These are phyloP conservation scores for Fusarium palustre DNA, from an alignment of 2,329 filamentous ascomycete species.

Conservation along the genomic window DNA sequence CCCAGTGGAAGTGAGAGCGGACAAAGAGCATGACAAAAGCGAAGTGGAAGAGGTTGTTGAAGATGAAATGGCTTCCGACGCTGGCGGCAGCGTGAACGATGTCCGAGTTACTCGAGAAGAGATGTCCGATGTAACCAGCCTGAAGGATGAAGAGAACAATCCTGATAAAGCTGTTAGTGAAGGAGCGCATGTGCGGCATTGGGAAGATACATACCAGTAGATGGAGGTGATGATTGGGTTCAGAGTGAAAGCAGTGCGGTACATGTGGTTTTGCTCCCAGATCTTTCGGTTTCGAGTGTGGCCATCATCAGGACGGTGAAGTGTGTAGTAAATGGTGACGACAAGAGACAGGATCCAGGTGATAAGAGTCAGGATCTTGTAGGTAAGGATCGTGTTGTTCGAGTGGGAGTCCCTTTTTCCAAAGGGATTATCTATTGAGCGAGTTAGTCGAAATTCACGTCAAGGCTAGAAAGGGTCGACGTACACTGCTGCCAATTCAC, in stretches of 20 bases:
- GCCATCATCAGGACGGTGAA: constrained; percentile 73
- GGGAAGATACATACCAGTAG: constrained; percentile 72
- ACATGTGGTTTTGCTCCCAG: constrained; percentile 77
- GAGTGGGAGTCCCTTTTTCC: constrained; percentile 75
- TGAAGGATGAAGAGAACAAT: constrained; percentile 80
- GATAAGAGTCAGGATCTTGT: constrained; percentile 79
- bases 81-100: constrained; percentile 77
- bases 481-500: constrained; percentile 49
- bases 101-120: constrained; percentile 75
- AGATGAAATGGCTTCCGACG: constrained; percentile 85
- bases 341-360: constrained; percentile 81
- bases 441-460: constrained; percentile 23
- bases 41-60: constrained; percentile 86
- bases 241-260: constrained; percentile 79
- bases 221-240: constrained; percentile 73
- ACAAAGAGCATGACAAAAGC: constrained; percentile 87
- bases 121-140: constrained; percentile 77
- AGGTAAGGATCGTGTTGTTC: constrained; percentile 70
- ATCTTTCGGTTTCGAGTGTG: constrained; percentile 71
- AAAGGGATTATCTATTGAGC: constrained; percentile 77
- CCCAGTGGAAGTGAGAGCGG: constrained; percentile 77
- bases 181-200: neutral
- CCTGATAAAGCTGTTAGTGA: constrained; percentile 57
- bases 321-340: constrained; percentile 79
- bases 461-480: constrained; percentile 7